Evolutionary conservation across 2,329 filamentous ascomycete species (phyloP), one percentile per base, ranked within the genome.

Genomic region (Alternaria conjuncta): DNA sequence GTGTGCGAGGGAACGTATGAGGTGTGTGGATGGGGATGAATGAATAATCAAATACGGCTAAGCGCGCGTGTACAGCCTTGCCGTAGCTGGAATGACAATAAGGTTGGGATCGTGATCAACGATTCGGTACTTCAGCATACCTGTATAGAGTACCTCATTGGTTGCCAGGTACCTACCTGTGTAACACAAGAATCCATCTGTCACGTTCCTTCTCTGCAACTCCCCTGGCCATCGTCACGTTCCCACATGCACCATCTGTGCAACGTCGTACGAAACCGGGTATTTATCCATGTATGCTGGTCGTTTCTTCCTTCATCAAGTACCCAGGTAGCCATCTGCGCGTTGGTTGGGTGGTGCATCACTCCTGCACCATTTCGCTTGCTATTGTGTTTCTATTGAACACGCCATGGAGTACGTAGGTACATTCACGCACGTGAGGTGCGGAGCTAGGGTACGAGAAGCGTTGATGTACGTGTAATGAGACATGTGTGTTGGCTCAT

Each of bases 71-170:
- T 50, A 30, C 26, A 41, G 36, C 36, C 36, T 41, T 41, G 36
- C 36, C n/a, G 36, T 10, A 41, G 36, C 36, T 41, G 36, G 26
- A 51, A 13, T 26, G 28, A 51, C 12, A 23, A 51, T 23, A 36
- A 0, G 0, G 9, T 36, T 1, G 7, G 13, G 8, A 9, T 5
- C 32, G 32, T 9, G 32, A 36, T 36, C 15, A 36, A 36, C 32
- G 32, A 36, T 36, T n/a, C 32, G 32, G 13, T 36, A n/a, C 13
- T 36, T 36, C 15, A 36, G 15, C 13, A 36, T 36, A 36, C 32
- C 15, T 8, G 1, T 0, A 36, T n/a, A n/a, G 4, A n/a, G 0
- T 0, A 36, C 15, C 1, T 41, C 0, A 18, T 41, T 41, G 36
- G 36, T 6, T 4, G 2, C 0, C 2, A 41, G 32, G 0, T 18